Evolutionary conservation across 305 asterid genomes (phyloP).

Genomic region (Solanum hybrid): DNA sequence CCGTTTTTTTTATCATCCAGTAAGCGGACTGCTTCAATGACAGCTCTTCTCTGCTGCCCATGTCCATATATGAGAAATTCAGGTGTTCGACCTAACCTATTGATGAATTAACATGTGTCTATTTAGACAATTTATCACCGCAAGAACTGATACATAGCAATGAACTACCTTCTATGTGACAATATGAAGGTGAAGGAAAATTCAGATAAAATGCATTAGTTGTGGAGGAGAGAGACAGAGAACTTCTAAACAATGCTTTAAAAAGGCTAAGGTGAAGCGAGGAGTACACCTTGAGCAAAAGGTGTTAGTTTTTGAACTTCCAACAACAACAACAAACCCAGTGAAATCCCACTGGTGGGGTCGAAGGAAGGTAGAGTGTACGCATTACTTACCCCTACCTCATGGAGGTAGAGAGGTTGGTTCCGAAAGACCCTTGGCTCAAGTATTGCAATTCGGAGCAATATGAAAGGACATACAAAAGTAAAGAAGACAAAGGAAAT

Average conservation of each 20-base stretch:
- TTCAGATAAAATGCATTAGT: background rate
- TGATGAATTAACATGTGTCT: background rate
- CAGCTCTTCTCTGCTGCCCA: conserved; percentile 90
- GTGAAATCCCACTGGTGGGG: background rate
- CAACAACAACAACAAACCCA: background rate
- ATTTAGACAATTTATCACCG: background rate
- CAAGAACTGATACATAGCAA: background rate
- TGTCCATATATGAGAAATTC: conserved; percentile 83
- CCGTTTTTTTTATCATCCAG: conserved; percentile 54
- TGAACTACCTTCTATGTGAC: background rate
- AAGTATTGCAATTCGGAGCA: background rate
- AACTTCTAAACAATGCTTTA: background rate
- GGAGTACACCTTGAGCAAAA: background rate
- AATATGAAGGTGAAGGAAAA: background rate
- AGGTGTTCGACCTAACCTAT: conserved; percentile 81
- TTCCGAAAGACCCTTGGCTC: background rate
- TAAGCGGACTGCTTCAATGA: conserved; percentile 81
- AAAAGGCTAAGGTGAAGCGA: background rate
- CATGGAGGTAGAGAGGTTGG: background rate
- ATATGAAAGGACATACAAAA: background rate
- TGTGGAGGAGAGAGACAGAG: background rate
- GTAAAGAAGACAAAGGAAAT: background rate
- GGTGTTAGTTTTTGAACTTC: background rate
- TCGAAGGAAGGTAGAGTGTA: background rate
- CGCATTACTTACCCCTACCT: background rate